Evolutionary conservation across 2,329 filamentous ascomycete species (phyloP), one percentile per base, ranked within the genome.

Genomic region (Ascocoryne sarcoides): DNA sequence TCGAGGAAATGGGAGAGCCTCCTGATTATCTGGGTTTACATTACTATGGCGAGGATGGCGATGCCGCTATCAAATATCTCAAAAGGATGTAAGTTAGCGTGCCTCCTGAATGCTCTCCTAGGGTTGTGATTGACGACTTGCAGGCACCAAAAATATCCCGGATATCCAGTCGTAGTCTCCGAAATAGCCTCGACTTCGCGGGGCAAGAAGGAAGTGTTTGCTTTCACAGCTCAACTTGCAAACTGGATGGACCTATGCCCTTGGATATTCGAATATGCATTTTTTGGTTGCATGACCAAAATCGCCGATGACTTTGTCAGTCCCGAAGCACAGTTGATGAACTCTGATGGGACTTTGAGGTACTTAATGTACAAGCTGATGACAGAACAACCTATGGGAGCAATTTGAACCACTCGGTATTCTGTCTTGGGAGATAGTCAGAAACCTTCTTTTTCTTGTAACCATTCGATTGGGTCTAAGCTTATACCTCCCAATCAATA

Each of bases 281-380:
- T 66, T 37, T 68, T 67, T 45, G 65, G 65, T 19, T 67, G 65
- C 46, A 66, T 66, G 58, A 56, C 56, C 38, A 54, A 62, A 17
- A 52, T 60, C 37, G 63, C 65, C 9, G 65, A 69, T 46, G 52
- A 51, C 40, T 70, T 65, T 52, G 66, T 69, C 15, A 69, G 66
- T 46, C 65, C 65, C 0, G 61, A 58, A 28, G 66, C 66, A 18
- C 65, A 67, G 53, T 58, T 70, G 46, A 65, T 70, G 64, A 63
- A 66, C 35, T 41, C 43, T 8, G 55, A 66, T 40, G 66, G 65
- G 3, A 54, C 52, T 15, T 65, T 66, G 36, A 69, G 60, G 7
- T 43, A 51, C 4, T 49, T 62, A 45, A 53, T 53, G 52, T n/a
- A n/a, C n/a, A n/a, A n/a, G n/a, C n/a, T n/a, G n/a, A n/a, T n/a